Evolutionary conservation across 208 protist genomes (phyloP), one percentile per base, ranked within the genome.

Genomic region (Trypanosomatidae sp.): DNA sequence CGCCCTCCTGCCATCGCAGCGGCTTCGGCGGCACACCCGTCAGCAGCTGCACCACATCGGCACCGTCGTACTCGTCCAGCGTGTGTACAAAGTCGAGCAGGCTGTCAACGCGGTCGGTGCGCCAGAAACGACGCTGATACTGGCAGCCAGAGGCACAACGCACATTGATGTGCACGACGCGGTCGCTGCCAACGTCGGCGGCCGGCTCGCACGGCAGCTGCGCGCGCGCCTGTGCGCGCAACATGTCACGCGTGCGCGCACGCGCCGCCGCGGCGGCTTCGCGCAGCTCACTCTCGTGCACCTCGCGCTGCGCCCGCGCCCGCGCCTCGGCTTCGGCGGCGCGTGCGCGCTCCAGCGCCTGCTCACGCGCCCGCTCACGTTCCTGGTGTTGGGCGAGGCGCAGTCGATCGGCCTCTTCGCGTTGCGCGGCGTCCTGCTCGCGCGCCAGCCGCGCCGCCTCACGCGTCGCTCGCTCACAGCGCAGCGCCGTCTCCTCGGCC

Each of bases 1-100:
- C 40, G 1, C 48, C 60, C 4, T 27, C n/a, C 40, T 68, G 51
- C 61, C 65, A 74, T 33, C 35, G 32, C 13, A 92, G 22, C 43
- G 62, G 41, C 16, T 53, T 45, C 0, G 78, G 78, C 7, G 83
- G 83, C 53, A 86, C 85, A 4, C 83, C 83, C 0, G 55, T 60
- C 23, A 83, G 51, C 18, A 92, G 60, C 43, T 74, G 48, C 55
- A 92, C 62, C 38, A 52, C 42, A 30, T 30, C 50, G 18, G 47
- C 50, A 11, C 53, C 67, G 13, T 56, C 41, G 25, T 77, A 53
- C 39, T 82, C 72, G 38, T 78, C 73, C n/a, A 84, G 39, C 7
- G 76, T 62, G 7, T 67, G 38, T 3, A 64, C 76, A 48, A 71
- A 88, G 26, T 69, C 48, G 6, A 48, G 23, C 6, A 92, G 50